These are phyloP conservation scores for Pholiota conissans DNA, from an alignment of 768 basidiomycete genomes.

Conservation along the genomic window DNA sequence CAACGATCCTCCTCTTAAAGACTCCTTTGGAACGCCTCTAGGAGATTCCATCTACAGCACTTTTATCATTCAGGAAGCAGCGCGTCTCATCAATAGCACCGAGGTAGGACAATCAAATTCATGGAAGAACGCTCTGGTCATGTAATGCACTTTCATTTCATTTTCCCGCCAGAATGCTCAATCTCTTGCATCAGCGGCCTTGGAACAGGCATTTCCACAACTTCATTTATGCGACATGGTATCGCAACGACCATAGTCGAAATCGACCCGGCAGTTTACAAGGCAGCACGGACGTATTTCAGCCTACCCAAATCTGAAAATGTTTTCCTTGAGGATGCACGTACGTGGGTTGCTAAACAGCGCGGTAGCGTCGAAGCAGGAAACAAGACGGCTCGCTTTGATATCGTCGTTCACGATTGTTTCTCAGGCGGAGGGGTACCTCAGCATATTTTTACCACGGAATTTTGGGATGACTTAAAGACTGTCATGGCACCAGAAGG, in stretches of 20 bases:
- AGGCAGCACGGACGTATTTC: conserved; percentile 78
- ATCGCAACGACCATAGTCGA: conserved; percentile 85
- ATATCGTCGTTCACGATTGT: conserved; percentile 85
- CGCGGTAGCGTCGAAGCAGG: conserved; percentile 25
- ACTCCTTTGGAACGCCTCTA: conserved; percentile 53
- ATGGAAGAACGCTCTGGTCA: conserved; percentile 62
- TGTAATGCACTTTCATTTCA: conserved; percentile 41
- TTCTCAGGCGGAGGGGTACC: conserved; percentile 96
- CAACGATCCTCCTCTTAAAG: conserved; percentile 39
- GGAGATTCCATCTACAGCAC: conserved; percentile 84
- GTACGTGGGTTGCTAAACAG: conserved; percentile 60
- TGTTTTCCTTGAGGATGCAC: conserved; percentile 79
- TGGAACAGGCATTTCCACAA: conserved; percentile 81
- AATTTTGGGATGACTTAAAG: conserved; percentile 81
- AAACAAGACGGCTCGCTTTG: conserved; percentile 44
- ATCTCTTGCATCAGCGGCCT: conserved; percentile 62
- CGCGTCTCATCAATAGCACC: conserved; percentile 62
- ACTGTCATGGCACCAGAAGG: conserved; percentile 66
- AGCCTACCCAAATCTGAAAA: conserved; percentile 67
- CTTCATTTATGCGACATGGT: conserved; percentile 67
- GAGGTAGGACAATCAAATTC: conserved; percentile 31
- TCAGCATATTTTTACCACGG: conserved; percentile 75
- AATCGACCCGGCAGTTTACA: conserved; percentile 89
- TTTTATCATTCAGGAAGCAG: conserved; percentile 88
- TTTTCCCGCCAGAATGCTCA: conserved; percentile 14